Evolutionary conservation across 306 rosid genomes (phyloP), one percentile per base, ranked within the genome.

Genomic region (Sesbania bispinosa): DNA sequence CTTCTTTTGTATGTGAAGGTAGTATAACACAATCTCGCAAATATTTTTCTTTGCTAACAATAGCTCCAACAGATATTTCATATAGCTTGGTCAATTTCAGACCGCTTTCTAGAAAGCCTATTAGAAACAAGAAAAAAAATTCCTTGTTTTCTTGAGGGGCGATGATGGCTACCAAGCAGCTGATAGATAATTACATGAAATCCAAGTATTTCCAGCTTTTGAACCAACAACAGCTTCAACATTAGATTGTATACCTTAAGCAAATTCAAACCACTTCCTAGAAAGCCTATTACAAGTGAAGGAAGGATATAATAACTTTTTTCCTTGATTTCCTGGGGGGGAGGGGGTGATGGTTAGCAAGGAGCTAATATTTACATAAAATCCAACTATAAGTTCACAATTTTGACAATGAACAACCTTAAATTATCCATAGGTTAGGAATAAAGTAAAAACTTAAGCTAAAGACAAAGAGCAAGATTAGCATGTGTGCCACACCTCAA

Each of bases 401-500:
- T 32, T 67, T 63, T 69, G 71, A 38, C 10, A 53, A 48, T 27
- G 15, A 47, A 42, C 45, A 63, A 35, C 65, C 51, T 55, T 23
- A 46, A 47, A 39, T 62, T 64, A 64, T 71, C 64, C 67, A 75
- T 26, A n/a, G 43, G 39, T 67, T 14, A 76, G 11, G 27, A 38
- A 69, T 21, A 52, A 38, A 66, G 47, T 32, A 67, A 75, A 75
- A 76, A 72, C 54, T 26, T 52, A 16, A 60, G 65, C 62, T 41
- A 68, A 71, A 54, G 48, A 46, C 66, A n/a, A 67, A 14, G 50
- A 29, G 69, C 63, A 15, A 69, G 69, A 35, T 35, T 70, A 15
- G 45, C 51, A 55, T n/a, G 42, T 30, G 65, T 11, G 2, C 15
- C 64, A 69, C 38, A 51, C 39, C 39, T 8, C 59, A 55, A 51